phyloP scores from a whole-genome alignment of 2,329 filamentous ascomycete genomes.

The Delphinella strobiligena region DNA sequence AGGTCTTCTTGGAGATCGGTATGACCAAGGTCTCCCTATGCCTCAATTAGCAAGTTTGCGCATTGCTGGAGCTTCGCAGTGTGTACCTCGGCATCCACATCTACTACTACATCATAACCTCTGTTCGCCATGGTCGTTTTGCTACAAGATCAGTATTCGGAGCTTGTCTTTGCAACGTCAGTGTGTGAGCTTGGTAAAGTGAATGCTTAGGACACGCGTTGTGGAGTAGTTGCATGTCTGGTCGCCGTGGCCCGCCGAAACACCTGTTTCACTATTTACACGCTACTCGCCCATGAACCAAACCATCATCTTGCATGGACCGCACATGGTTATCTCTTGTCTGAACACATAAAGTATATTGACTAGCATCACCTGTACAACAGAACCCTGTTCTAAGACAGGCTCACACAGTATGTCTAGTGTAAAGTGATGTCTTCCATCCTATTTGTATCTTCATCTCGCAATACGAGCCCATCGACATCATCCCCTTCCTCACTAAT shows the following conservation, averaged over 20 bases:
- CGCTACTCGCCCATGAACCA: background rate
- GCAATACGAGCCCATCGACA: no score
- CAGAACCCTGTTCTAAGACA: no score
- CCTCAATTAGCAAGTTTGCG: background rate
- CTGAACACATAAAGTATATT: no score
- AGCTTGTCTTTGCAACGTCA: background rate
- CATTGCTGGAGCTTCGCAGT: background rate
- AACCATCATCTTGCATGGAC: no score
- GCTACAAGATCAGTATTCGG: background rate
- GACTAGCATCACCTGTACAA: no score
- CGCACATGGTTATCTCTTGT: no score
- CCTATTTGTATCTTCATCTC: no score
- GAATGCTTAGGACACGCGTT: background rate
- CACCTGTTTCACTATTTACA: background rate
- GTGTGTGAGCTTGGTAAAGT: background rate
- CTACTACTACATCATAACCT: conserved; percentile 95
- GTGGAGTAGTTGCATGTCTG: background rate
- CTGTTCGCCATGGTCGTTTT: conserved; percentile 42
- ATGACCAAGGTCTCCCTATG: conserved; percentile 90
- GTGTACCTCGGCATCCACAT: conserved; percentile 84
- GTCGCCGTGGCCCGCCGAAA: background rate
- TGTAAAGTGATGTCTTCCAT: no score
- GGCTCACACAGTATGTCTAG: no score
- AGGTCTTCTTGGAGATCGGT: conserved; percentile 94
- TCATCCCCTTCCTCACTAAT: no score